Evolutionary conservation across 2,329 filamentous ascomycete genomes (phyloP).

Genomic region (Nannizzia gypsea): DNA sequence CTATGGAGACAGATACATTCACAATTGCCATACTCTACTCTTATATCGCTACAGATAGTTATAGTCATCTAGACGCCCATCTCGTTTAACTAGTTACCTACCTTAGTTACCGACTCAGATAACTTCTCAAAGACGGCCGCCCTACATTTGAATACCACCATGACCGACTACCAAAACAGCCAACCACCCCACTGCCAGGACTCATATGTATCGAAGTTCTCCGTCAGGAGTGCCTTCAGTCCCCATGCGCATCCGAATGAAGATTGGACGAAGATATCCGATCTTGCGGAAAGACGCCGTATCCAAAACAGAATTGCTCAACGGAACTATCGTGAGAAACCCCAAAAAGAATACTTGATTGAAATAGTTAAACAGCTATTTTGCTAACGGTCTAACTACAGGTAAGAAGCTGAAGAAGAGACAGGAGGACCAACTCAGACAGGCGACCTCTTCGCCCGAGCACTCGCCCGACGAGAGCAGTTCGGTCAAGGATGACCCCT

Average conservation of each 20-base stretch:
- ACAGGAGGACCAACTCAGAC: slow-evolving; percentile 51
- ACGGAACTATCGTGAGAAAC: slow-evolving; percentile 4
- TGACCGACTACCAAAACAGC: background rate
- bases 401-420: slow-evolving; percentile 59
- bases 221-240: slow-evolving; percentile 89
- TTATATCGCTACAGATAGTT: too few relatives aligned
- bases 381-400: slow-evolving; percentile 16
- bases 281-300: slow-evolving; percentile 49
- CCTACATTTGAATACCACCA: background rate
- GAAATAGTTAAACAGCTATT: background rate
- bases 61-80: too few relatives aligned
- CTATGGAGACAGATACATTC: background rate
- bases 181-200: background rate
- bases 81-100: too few relatives aligned
- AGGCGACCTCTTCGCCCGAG: slow-evolving; percentile 48
- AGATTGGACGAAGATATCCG: slow-evolving; percentile 98
- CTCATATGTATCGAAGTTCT: slow-evolving; percentile 46
- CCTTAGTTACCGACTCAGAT: too few relatives aligned
- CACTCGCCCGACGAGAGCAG: slow-evolving; percentile 41
- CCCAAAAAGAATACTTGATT: background rate
- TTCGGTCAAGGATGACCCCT: slow-evolving; percentile 14
- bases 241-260: slow-evolving; percentile 90
- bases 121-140: background rate
- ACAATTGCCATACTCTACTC: background rate
- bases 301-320: slow-evolving; percentile 8